Evolutionary conservation across 257 asterid genomes (phyloP).

Genomic region (Nicotiana attenuata): DNA sequence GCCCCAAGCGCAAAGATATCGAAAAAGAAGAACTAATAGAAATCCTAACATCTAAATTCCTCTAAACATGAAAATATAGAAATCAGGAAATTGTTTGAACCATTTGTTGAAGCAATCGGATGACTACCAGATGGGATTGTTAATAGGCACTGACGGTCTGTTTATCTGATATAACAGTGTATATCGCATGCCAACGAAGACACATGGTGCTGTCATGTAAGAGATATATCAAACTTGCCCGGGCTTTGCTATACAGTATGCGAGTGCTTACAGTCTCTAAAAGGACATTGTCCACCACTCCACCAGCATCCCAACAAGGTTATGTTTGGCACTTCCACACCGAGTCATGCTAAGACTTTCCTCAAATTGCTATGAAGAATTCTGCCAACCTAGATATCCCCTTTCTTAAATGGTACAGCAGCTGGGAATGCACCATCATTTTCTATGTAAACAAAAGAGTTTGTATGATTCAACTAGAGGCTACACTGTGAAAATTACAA

Average conservation of each 20-base stretch:
- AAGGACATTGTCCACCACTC: neutral
- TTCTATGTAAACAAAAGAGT: neutral
- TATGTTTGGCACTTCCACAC: neutral
- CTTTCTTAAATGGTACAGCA: neutral
- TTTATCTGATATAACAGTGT: neutral
- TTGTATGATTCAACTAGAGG: no score
- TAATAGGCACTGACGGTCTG: neutral
- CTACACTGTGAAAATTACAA: no score
- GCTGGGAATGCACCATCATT: neutral
- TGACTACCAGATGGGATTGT: neutral
- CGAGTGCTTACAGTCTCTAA: neutral
- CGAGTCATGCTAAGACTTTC: neutral
- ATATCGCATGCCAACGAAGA: no score
- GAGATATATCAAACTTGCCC: neutral
- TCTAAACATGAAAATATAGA: neutral
- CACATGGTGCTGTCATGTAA: no score
- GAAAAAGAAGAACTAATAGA: no score
- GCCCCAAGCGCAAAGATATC: neutral
- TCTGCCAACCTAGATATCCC: neutral
- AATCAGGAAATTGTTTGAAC: neutral
- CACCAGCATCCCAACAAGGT: neutral
- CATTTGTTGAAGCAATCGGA: neutral
- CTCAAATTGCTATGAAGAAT: neutral
- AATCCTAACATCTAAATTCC: neutral
- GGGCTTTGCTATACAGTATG: neutral